These are phyloP conservation scores for Euphorbia corollata DNA, from an alignment of 441 rosid genomes.

Conservation along the genomic window DNA sequence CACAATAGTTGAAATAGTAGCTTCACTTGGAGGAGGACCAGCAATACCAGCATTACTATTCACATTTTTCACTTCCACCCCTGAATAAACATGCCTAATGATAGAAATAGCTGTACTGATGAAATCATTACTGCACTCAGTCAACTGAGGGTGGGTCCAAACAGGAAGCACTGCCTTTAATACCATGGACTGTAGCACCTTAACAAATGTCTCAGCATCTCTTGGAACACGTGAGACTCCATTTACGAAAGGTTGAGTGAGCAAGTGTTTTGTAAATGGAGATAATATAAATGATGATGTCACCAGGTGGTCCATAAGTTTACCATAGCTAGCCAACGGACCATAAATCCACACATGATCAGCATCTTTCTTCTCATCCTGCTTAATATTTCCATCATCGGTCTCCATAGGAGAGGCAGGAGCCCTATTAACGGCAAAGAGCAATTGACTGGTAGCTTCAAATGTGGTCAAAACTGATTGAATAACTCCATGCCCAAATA, in stretches of 20 bases:
- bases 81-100: constrained; percentile 81
- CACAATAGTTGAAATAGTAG: constrained; percentile 79
- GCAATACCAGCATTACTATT: constrained; percentile 41
- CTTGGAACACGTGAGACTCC: constrained; percentile 65
- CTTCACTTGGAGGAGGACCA: constrained; percentile 91
- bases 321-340: constrained; percentile 86
- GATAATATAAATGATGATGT: constrained; percentile 87
- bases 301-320: constrained; percentile 93
- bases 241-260: constrained; percentile 65
- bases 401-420: constrained; percentile 91
- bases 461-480: constrained; percentile 84
- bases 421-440: constrained; percentile 61
- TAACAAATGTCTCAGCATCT: constrained; percentile 88
- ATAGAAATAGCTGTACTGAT: constrained; percentile 73
- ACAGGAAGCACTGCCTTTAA: constrained; percentile 91
- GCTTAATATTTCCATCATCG: constrained; percentile 68
- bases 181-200: constrained; percentile 90
- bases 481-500: constrained; percentile 77
- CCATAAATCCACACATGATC: constrained; percentile 89
- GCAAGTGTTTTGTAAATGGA: constrained; percentile 81
- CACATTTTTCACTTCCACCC: constrained; percentile 83
- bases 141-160: constrained; percentile 82
- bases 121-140: constrained; percentile 75
- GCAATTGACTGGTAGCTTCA: constrained; percentile 90
- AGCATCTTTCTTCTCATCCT: constrained; percentile 55